Base-by-base conservation (phyloP, 352 stramenopile species). In the Elongisporangium prolatum region DNA sequence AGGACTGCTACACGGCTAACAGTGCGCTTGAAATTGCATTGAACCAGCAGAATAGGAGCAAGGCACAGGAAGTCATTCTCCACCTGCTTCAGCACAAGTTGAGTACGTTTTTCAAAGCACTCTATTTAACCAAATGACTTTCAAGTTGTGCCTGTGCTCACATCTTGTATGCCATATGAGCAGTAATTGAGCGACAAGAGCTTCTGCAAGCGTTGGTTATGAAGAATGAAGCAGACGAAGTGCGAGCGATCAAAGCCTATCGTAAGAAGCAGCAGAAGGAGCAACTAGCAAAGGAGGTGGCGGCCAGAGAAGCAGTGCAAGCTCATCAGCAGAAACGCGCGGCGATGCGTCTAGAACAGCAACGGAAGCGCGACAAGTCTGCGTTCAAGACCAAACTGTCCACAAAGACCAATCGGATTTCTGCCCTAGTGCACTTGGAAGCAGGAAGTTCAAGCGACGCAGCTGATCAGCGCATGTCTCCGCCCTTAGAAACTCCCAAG, bases 11-110 rank as follows among this genome's bases (percentile, higher is more conserved):
- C 28, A 84, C 77, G 2, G 20, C 50, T 2, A 78, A 79, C 24
- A 87, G 75, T 2, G 75, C 75, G 0, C 54, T 88, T 5, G 68
- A 83, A 24, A 74, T 83, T 28, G 71, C 76, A 2, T 56, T 69
- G 40, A 58, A 51, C 16, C 66, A 62, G 1, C 57, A 70, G n/a
- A 72, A 67, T 1, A 34, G 8, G 25, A 34, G 25, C 25, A 68
- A 69, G 25, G 58, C 50, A 0, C 74, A 89, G 18, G 50, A 53
- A 9, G 65, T 72, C 22, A 77, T 89, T 59, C 17, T 74, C 2
- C 58, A 74, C 10, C 48, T 69, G 17, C 60, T 89, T 13, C 68
- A 87, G 59, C 62, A 68, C 9, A 68, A 77, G 21, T 57, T 89
- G 13, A 59, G 76, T 84, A 21, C 48, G 59, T 67, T 11, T 34